These are phyloP conservation scores for Chloranthus sessilifolius DNA, from an alignment of 164 flowering plant genomes.

Conservation along the genomic window DNA sequence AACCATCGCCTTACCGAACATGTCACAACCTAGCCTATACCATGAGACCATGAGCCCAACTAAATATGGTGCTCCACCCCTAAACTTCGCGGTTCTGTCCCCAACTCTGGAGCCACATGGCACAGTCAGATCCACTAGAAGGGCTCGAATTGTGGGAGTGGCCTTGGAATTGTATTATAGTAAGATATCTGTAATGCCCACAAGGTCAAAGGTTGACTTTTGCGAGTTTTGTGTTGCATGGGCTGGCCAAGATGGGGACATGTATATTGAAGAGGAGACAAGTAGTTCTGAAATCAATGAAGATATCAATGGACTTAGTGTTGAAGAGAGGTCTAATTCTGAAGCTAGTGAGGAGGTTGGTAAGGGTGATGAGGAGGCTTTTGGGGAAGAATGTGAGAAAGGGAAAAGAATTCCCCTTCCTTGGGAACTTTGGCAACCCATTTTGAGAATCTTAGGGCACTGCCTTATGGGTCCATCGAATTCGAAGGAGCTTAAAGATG, in stretches of 20 bases:
- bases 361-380: conserved; percentile 1
- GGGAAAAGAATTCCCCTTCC: conserved; percentile 58
- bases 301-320: background rate
- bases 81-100: conserved; percentile 59
- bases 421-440: conserved; percentile 86
- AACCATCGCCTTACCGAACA: conserved; percentile 56
- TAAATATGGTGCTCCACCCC: conserved; percentile 34
- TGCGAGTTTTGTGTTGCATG: conserved; percentile 61
- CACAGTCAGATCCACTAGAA: conserved; percentile 57
- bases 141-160: conserved; percentile 83
- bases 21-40: conserved; percentile 67
- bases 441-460: conserved; percentile 75
- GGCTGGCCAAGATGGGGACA: conserved; percentile 49
- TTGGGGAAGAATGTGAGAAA: conserved; percentile 4
- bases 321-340: conserved; percentile 1
- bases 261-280: conserved; percentile 10
- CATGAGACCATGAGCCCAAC: conserved; percentile 38
- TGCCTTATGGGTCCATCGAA: conserved; percentile 51
- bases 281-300: background rate
- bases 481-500: conserved; percentile 36
- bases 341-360: background rate
- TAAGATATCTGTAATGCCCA: conserved; percentile 55
- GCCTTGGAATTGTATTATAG: conserved; percentile 64
- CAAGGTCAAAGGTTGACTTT: conserved; percentile 62
- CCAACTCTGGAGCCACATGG: conserved; percentile 76